phyloP scores from a whole-genome alignment of 176 grass and related monocot genomes.

The Zoysia pacifica region DNA sequence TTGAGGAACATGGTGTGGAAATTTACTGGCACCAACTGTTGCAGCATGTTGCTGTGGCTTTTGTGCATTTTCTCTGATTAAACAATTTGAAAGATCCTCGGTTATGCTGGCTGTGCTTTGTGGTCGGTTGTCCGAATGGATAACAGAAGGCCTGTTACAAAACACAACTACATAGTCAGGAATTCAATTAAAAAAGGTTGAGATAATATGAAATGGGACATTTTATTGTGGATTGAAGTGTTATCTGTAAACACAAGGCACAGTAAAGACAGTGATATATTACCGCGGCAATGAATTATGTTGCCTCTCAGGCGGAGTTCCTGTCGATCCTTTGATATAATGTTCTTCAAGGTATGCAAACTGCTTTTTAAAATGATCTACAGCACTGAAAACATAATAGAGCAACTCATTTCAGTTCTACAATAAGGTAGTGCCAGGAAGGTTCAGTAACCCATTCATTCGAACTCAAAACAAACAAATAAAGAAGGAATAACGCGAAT shows the following conservation, averaged over 20 bases:
- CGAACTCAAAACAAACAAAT: background rate
- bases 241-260: constrained; percentile 22
- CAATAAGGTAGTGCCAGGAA: background rate
- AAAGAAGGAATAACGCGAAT: constrained; percentile 6
- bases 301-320: constrained; percentile 80
- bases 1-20: constrained; percentile 54
- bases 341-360: constrained; percentile 95
- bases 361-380: constrained; percentile 94
- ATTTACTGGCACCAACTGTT: constrained; percentile 50
- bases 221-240: constrained; percentile 18
- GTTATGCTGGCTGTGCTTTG: constrained; percentile 61
- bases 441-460: background rate
- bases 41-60: constrained; percentile 49
- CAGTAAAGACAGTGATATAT: constrained; percentile 19
- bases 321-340: constrained; percentile 75
- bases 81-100: constrained; percentile 80
- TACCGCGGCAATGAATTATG: constrained; percentile 94
- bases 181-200: background rate
- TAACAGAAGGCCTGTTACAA: constrained; percentile 61
- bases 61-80: constrained; percentile 69
- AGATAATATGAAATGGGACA: constrained; percentile 17
- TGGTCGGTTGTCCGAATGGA: constrained; percentile 61
- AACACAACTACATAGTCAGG: constrained; percentile 26
- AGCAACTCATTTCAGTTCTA: constrained; percentile 34
- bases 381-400: constrained; percentile 60